Evolutionary conservation across 495 filamentous ascomycete species (phyloP), one percentile per base, ranked within the genome.

Genomic region (Pseudoneurospora amorphoporcata): DNA sequence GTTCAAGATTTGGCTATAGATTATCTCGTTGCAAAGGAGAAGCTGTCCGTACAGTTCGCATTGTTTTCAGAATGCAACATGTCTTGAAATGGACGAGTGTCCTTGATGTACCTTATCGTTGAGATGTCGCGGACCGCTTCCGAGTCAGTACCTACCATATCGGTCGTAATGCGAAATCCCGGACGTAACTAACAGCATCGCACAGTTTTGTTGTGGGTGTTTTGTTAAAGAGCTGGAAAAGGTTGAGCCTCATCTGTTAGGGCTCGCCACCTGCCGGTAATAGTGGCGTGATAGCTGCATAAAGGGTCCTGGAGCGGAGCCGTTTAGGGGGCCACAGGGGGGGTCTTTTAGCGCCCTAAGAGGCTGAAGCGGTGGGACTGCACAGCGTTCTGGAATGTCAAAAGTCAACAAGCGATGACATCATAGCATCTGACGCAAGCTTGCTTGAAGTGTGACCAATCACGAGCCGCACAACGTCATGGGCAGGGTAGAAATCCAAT

Each of bases 141-240:
- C 12, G 12, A 65, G 29, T 17, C 5, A 37, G 14, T 65, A 14
- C 29, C 14, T 65, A 14, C 29, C 14, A 12, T 65, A 65, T 17
- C 29, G 14, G 17, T 65, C 29, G 53, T 37, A 6, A 65, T 65
- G 14, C 29, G 35, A 14, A 14, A 35, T 32, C 29, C 0, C 29
- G 0, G 3, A 0, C 7, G 1, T 35, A 0, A 14, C 53, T 65
- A 65, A 65, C 53, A 61, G n/a, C 4, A 45, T 12, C 19, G 2
- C 8, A 9, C 0, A 0, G 3, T 23, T 6, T 12, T 12, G 2
- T 8, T 29, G 0, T 0, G 0, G 45, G 1, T 23, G 2, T 7
- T 0, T 4, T 61, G 23, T 3, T 61, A 61, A 32, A 32, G 10
- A 5, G 8, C 3, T 17, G 3, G 16, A 17, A 3, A 4, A 16